Base-by-base conservation (phyloP, 768 basidiomycete species). In the Termitomyces bulborhizus region DNA sequence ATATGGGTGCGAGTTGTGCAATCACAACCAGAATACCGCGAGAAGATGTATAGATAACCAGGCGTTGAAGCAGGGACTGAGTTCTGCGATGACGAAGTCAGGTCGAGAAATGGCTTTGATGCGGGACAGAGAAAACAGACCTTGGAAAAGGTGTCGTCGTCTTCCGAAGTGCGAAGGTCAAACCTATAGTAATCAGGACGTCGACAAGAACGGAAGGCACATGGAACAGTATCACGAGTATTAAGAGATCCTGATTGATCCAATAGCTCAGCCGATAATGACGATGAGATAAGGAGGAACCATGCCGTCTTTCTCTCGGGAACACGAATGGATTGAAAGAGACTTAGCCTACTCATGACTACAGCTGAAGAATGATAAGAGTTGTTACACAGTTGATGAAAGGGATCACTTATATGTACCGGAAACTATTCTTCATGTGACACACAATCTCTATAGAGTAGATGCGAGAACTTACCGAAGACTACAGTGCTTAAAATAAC, bases 1-100 rank as follows among this genome's bases (percentile, higher is more conserved):
- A 31, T 11, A 59, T 50, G 24, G 59, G 60, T 21, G 36, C 60
- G 21, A 61, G 34, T 32, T 61, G 60, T 11, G 43, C 27, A 6
- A 54, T 2, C 6, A 42, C 36, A 34, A 61, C 34, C 0, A 59
- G 29, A 21, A 57, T 53, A 12, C 60, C 60, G 16, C 57, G 57
- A 6, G 57, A 54, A 12, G 56, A 21, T 4, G 45, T 36, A 34
- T 59, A 59, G 0, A 57, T 18, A 11, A 61, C 13, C 8, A 61
- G 46, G 15, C 53, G 47, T 13, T 53, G 55, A 18, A 61, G 55
- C 0, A 61, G 16, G 3, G 54, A 54, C 15, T 47, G 57, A 24
- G 52, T 57, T 3, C 51, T 52, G 18, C 13, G 36, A 37, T 37
- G 6, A 32, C 21, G 16, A 12, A 40, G 11, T 8, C 0, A 3